Percentiles rank a stretch among this genome's conserved stretches.
These are phyloP conservation scores for Pseudonectria buxi DNA, from an alignment of 2,329 filamentous ascomycete species.

Conservation along the genomic window DNA sequence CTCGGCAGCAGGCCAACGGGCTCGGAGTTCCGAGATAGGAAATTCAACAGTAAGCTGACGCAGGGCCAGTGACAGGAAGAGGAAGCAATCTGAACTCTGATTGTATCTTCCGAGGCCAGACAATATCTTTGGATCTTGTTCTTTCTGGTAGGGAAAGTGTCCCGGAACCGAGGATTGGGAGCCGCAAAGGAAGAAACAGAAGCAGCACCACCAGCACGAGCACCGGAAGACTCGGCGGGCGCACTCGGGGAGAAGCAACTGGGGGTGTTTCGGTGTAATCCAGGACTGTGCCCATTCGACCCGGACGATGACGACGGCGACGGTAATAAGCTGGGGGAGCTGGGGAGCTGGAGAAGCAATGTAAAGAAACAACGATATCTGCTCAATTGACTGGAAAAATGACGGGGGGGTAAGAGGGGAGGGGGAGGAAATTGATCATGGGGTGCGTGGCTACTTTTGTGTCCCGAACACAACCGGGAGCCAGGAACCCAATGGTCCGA, in stretches of 20 bases:
- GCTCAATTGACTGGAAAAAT: slow-evolving; percentile 6
- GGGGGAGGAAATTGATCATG: slow-evolving; percentile 18
- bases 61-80: neutral
- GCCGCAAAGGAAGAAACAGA: neutral
- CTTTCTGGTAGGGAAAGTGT: neutral
- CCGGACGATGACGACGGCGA: neutral
- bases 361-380: too few species aligned
- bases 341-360: too few species aligned
- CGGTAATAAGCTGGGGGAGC: neutral
- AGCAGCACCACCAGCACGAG: too few species aligned
- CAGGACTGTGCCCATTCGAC: neutral
- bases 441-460: slow-evolving; percentile 23
- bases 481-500: slow-evolving; percentile 26
- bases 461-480: slow-evolving; percentile 19
- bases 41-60: slow-evolving; percentile 3
- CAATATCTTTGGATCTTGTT: neutral
- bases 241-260: too few species aligned
- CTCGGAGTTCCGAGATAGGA: slow-evolving; percentile 24
- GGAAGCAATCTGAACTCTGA: neutral
- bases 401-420: slow-evolving; percentile 5
- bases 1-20: slow-evolving; percentile 3
- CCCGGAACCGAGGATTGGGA: too few species aligned
- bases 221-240: too few species aligned
- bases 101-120: too few species aligned
- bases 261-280: neutral